Base-by-base conservation (phyloP, 2,329 filamentous ascomycete species). In the Pseudogymnoascus sp. region DNA sequence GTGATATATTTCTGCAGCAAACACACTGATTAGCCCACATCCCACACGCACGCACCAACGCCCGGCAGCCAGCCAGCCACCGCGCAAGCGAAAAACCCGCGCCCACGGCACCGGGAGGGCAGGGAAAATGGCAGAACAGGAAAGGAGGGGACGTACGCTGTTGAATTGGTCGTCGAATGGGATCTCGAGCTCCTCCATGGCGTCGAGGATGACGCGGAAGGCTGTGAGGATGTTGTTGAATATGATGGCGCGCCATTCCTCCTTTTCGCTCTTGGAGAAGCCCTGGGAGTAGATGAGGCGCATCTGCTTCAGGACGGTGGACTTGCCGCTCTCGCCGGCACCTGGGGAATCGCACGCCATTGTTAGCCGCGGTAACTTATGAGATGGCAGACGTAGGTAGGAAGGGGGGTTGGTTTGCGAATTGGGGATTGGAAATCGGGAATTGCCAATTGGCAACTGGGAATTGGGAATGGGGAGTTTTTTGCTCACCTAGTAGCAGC, bases 261-360 rank as follows among this genome's bases (percentile, higher is more conserved):
- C 86, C 75, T 92, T 90, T 76, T 97, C 95, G 67, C 85, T 87
- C 71, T 90, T 89, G 72, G 87, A 91, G 79, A 97, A 97, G 60
- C 95, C 93, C 75, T 92, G 88, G 13, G 91, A 87, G 75, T 97
- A 95, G 70, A 99, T 97, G 76, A 99, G 87, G 76, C 93, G 93
- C 95, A 99, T 97, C 81, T 97, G 93, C 80, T 97, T 97, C 68
- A 97, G 85, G 65, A 97, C 93, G 1, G 93, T 97, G 7, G 93
- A 97, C 78, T 97, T 97, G 68, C 93, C 91, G 64, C 89, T 95
- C 78, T 97, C 93, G 73, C 93, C 93, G 71, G 93, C 93, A 76
- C 93, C 93, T 97, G 70, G 67, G 67, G 40, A 40, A 7, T n/a
- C 40, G 19, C 40, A 44, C 40, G 72, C 64, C 62, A 64, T 19